Conservation (phyloP, 345 rosid genomes). For the Toxicodendron radicans region DNA sequence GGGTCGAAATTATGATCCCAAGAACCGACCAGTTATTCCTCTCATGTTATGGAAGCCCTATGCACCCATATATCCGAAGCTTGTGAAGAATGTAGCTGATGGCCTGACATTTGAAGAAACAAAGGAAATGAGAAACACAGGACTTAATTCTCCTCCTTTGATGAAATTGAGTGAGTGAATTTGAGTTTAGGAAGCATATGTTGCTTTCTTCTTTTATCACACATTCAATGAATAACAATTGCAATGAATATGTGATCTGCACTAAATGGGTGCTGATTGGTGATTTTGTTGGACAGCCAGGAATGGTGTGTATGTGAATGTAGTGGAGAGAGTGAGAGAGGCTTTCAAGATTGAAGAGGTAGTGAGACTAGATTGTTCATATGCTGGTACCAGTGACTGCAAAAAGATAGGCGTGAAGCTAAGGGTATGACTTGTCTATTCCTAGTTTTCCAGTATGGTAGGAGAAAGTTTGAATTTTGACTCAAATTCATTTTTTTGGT, state of each 20-base stretch:
- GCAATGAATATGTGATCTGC: neutral
- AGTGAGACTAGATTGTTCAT: slow-evolving; percentile 77
- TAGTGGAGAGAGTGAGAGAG: slow-evolving; percentile 66
- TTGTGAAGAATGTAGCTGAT: slow-evolving; percentile 68
- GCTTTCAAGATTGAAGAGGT: slow-evolving; percentile 67
- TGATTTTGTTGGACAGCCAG: slow-evolving; percentile 50
- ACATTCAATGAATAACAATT: neutral
- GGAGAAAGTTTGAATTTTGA: neutral
- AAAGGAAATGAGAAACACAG: slow-evolving; percentile 74
- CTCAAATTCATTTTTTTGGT: slow-evolving; percentile 2
- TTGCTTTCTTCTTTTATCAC: neutral
- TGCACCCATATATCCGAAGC: slow-evolving; percentile 79
- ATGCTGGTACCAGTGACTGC: slow-evolving; percentile 81
- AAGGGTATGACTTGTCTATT: slow-evolving; percentile 40
- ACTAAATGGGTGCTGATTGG: neutral
- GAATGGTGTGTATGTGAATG: slow-evolving; percentile 88
- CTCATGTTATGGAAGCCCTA: slow-evolving; percentile 94
- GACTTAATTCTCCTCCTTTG: slow-evolving; percentile 54
- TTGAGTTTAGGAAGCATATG: neutral
- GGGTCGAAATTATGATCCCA: slow-evolving; percentile 74
- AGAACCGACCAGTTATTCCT: slow-evolving; percentile 66
- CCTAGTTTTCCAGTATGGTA: neutral
- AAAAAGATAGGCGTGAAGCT: slow-evolving; percentile 84
- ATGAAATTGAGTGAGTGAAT: slow-evolving; percentile 71
- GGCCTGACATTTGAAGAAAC: slow-evolving; percentile 87